Base-by-base conservation (phyloP, 1,284 basidiomycete species). In the Chalciporus sp. region DNA sequence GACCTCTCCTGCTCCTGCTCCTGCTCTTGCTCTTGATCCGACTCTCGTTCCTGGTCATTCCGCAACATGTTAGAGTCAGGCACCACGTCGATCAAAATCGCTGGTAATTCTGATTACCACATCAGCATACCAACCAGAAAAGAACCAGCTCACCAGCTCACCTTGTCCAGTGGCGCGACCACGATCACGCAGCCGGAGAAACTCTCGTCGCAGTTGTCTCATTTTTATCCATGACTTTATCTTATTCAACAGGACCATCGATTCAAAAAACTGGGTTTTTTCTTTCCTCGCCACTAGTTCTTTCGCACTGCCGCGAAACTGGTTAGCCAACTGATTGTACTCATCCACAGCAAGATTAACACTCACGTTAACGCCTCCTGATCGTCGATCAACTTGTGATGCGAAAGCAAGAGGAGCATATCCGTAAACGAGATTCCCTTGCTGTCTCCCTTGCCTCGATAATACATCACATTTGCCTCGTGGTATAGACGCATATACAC, bases 301-400 rank as follows among this genome's bases (percentile, higher is more conserved):
- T 59, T 93, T 88, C 58, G 95, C 70, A 26, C 93, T 96, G 58
- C 3, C 35, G 16, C 23, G 23, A 23, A 23, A 23, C 23, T 23
- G 23, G 23, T 23, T 6, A 23, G 23, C 23, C 23, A 23, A 23
- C 23, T 23, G 23, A 23, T 23, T 23, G 23, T 23, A 23, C 23
- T 23, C 6, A 23, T 23, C 23, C 23, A 47, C 47, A 23, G 39
- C 33, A 27, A 10, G 31, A 45, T 48, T 20, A 23, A 12, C 23
- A 70, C 89, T 68, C 67, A 95, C 93, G 86, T 81, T n/a, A 96
- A 73, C 11, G 93, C 94, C 47, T 93, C 88, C 29, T 84, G 84
- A 68, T 97, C 94, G 55, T 94, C 83, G 61, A 98, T 94, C 53
- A 98, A 76, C 71, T 93, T 96, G 74, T 98, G 88, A 68, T 97